Percentiles rank a stretch among this genome's conserved stretches.
phyloP scores from a whole-genome alignment of 192 early-diverging fungal genomes.

The Linnemannia zychae region DNA sequence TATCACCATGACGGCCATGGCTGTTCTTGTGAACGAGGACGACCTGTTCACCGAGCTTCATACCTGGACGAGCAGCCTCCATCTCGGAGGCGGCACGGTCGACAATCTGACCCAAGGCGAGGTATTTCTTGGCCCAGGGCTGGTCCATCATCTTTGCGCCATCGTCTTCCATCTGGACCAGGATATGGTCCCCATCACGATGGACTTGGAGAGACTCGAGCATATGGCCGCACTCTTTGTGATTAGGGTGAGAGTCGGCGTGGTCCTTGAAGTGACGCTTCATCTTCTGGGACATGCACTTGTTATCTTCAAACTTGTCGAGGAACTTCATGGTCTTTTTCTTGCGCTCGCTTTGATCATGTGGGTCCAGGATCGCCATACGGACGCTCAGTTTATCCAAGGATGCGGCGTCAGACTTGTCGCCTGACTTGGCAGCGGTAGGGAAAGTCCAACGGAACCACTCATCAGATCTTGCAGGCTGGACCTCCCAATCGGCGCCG shows the following conservation, averaged over 20 bases:
- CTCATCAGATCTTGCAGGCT: constrained; percentile 29
- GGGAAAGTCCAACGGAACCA: constrained; percentile 49
- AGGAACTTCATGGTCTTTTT: constrained; percentile 16
- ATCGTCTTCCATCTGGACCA: constrained; percentile 36
- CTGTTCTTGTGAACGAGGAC: constrained; percentile 33
- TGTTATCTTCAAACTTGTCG: constrained; percentile 15
- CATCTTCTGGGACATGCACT: not conserved
- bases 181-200: constrained; percentile 22
- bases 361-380: constrained; percentile 40
- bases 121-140: constrained; percentile 32
- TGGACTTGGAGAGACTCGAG: constrained; percentile 16
- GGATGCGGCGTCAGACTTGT: constrained; percentile 1
- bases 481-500: constrained; percentile 31
- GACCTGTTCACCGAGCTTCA: constrained; percentile 41
- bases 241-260: not conserved
- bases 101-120: constrained; percentile 34
- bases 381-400: constrained; percentile 36
- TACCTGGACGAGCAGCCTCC: constrained; percentile 27
- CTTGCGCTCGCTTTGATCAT: constrained; percentile 31
- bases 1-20: not conserved
- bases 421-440: not conserved
- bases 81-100: constrained; percentile 41
- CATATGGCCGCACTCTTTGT: not conserved
- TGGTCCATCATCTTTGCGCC: constrained; percentile 39
- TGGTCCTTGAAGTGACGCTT: not conserved